These are phyloP conservation scores for Cadophora sp. DNA, from an alignment of 2,329 filamentous ascomycete genomes.

Conservation along the genomic window DNA sequence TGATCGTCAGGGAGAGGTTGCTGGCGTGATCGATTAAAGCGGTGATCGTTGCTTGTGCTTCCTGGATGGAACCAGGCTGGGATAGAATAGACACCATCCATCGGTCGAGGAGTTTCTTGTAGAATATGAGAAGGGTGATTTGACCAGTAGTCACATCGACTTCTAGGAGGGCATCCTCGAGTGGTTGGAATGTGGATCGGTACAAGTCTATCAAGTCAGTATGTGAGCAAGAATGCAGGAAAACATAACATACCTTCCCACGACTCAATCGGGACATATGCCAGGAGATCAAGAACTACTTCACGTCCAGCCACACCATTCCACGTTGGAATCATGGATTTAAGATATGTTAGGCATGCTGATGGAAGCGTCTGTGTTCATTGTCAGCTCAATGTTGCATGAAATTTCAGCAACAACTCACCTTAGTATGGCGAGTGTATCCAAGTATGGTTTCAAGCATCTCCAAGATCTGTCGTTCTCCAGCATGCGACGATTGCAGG, in stretches of 20 bases:
- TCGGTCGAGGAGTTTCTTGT: conserved; percentile 68
- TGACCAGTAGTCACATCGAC: conserved; percentile 57
- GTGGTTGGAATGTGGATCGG: conserved; percentile 53
- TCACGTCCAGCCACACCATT: conserved; percentile 62
- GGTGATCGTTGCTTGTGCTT: conserved; percentile 44
- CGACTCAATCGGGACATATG: conserved; percentile 58
- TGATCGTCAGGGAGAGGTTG: conserved; percentile 62
- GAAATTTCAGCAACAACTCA: conserved; percentile 39
- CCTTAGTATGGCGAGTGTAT: conserved; percentile 64
- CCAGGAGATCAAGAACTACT: conserved; percentile 63
- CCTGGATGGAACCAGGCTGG: conserved; percentile 36
- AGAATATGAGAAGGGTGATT: conserved; percentile 67
- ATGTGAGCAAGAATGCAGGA: neutral
- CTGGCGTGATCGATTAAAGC: conserved; percentile 57
- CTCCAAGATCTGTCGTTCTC: conserved; percentile 56
- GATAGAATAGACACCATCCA: conserved; percentile 59
- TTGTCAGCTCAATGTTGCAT: neutral
- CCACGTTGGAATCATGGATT: conserved; percentile 65
- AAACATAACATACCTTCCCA: conserved; percentile 57
- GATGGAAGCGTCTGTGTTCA: conserved; percentile 42
- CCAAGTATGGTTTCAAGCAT: conserved; percentile 61
- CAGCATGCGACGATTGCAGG: conserved; percentile 58
- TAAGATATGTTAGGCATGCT: conserved; percentile 55
- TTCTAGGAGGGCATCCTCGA: conserved; percentile 60
- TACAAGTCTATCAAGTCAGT: conserved; percentile 54